Evolutionary conservation across 2,329 filamentous ascomycete species (phyloP).

Genomic region (Diaporthe longicolla): DNA sequence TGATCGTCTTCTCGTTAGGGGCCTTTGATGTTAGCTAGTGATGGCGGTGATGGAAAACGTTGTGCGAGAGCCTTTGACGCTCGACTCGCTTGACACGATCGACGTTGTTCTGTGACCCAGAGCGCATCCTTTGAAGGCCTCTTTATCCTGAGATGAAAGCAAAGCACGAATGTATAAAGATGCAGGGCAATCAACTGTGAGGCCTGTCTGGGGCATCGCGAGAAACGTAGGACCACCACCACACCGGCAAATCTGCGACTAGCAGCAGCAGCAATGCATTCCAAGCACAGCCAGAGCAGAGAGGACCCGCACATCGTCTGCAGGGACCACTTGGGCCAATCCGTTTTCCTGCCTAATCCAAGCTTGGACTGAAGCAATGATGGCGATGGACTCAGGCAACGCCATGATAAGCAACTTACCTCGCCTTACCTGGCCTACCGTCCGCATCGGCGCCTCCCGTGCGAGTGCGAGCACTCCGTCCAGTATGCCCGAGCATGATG

Average conservation of each 20-base stretch:
- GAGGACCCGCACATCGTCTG: conserved; percentile 32
- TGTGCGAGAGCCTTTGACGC: conserved; percentile 30
- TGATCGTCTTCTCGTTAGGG: conserved; percentile 27
- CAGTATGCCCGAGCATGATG: conserved; percentile 15
- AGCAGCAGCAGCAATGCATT: conserved; percentile 30
- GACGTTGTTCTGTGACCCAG: conserved; percentile 9
- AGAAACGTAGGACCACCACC: conserved; percentile 55
- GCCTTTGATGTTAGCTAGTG: conserved; percentile 32
- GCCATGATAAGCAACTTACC: conserved; percentile 28
- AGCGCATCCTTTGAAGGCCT: conserved; percentile 40
- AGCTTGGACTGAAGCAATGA: conserved; percentile 24
- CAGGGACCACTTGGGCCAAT: conserved; percentile 2
- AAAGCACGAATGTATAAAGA: conserved; percentile 40
- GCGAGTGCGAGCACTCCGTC: conserved; percentile 13
- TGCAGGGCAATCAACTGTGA: conserved; percentile 48
- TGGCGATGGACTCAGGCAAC: conserved; percentile 26
- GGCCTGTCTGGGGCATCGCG: conserved; percentile 51
- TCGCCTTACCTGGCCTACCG: conserved; percentile 24
- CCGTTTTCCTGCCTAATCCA: conserved; percentile 13
- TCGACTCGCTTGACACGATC: conserved; percentile 30
- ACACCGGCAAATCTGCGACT: conserved; percentile 37
- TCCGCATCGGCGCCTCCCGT: conserved; percentile 21
- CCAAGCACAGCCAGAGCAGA: conserved; percentile 19
- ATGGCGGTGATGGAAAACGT: conserved; percentile 15
- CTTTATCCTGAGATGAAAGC: conserved; percentile 42